Base-by-base conservation (phyloP, 2,329 filamentous ascomycete species). In the Metarhizium humberi region DNA sequence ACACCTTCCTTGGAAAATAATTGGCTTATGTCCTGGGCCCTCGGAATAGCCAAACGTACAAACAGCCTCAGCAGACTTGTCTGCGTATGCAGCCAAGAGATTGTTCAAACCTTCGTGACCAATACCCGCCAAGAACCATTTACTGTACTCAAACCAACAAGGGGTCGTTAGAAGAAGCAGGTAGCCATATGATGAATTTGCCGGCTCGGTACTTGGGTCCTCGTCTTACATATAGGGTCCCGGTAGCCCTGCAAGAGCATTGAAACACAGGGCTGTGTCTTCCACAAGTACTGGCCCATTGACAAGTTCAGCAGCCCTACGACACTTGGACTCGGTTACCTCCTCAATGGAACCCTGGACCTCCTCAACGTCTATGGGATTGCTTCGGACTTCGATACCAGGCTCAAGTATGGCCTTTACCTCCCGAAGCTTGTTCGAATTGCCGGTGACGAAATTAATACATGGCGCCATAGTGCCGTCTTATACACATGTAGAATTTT, bases 381-480 rank as follows among this genome's bases (percentile, higher is more conserved):
- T 83, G 72, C 79, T 92, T 55, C 82, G 79, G 46, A 99, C 79
- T 59, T 86, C 77, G 61, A 96, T 87, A 38, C 80, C 81, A 8
- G 81, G 77, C 63, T 86, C 85, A 3, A 99, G 80, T 63, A 99
- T 96, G 18, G 88, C 86, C 71, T 88, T 85, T 61, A 96, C 91
- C 75, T 99, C 94, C 56, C 79, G 76, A 55, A 99, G 80, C 76
- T 99, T 99, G 76, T 96, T 95, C 66, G 86, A 84, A 74, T 99
- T 99, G 71, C 92, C 88, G 2, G 92, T 97, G 68, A 99, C 95
- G 76, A 99, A 99, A 73, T 95, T 92, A 61, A 99, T 71, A 6
- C 69, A 65, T 4, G 68, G 67, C 51, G 73, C 69, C 74, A 79
- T 79, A 38, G 6, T 43, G 36, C 36, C 20, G 30, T 6, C 20